Percentiles rank a stretch among this genome's conserved stretches.
These are phyloP conservation scores for Phytopythium kandeliae DNA, from an alignment of 352 stramenopile genomes.

Conservation along the genomic window DNA sequence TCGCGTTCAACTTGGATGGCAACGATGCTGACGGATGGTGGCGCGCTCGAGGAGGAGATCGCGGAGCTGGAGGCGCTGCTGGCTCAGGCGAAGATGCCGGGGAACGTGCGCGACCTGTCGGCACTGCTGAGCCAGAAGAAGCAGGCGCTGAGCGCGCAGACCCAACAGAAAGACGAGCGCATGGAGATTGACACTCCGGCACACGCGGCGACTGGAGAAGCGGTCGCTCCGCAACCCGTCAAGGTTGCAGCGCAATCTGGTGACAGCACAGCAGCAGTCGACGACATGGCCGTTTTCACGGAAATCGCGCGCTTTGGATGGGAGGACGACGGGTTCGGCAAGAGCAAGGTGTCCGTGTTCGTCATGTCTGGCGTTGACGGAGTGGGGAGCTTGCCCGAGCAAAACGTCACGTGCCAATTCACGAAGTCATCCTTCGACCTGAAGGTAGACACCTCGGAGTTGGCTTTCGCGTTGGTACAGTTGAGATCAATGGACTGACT, in stretches of 20 bases:
- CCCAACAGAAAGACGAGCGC: slow-evolving; percentile 12
- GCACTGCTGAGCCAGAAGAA: slow-evolving; percentile 59
- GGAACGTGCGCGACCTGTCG: slow-evolving; percentile 60
- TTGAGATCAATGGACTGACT: background rate
- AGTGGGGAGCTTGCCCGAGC: slow-evolving; percentile 63
- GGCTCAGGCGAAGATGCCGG: slow-evolving; percentile 35
- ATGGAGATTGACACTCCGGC: slow-evolving; percentile 14
- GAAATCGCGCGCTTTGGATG: slow-evolving; percentile 84
- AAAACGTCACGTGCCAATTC: slow-evolving; percentile 71
- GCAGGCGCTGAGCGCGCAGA: slow-evolving; percentile 23
- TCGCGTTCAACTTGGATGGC: slow-evolving; percentile 1
- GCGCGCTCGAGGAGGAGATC: slow-evolving; percentile 43
- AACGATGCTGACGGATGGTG: slow-evolving; percentile 19
- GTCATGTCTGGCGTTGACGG: slow-evolving; percentile 81
- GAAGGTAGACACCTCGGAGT: slow-evolving; percentile 32
- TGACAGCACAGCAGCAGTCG: slow-evolving; percentile 7
- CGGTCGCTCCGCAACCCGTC: slow-evolving; percentile 14
- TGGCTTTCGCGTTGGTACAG: no score
- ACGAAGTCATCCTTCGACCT: slow-evolving; percentile 79
- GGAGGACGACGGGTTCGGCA: slow-evolving; percentile 87
- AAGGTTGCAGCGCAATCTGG: slow-evolving; percentile 21
- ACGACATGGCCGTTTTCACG: slow-evolving; percentile 62
- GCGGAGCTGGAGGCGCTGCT: slow-evolving; percentile 65
- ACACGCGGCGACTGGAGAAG: slow-evolving; percentile 2
- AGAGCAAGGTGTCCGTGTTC: slow-evolving; percentile 78